Conservation (phyloP, 164 flowering plant genomes). For the Kingdonia uniflora region DNA sequence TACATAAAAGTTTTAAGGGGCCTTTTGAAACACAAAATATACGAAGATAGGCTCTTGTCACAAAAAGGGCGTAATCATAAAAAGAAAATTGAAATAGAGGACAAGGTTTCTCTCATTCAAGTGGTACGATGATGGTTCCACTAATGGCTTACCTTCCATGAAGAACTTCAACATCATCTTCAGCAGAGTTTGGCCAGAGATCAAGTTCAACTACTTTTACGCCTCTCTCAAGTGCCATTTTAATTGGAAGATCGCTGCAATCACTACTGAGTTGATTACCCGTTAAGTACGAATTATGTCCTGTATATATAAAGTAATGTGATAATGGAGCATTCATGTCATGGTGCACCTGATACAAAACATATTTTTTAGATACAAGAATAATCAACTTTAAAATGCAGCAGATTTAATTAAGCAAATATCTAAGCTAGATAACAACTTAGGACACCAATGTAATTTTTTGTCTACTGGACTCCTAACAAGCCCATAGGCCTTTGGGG, state of each 20-base stretch:
- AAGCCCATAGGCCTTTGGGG: too few relatives aligned
- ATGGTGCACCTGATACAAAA: conserved; percentile 28
- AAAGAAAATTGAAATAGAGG: too few relatives aligned
- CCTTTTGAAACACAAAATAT: too few relatives aligned
- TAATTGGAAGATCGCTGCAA: conserved; percentile 42
- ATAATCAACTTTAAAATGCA: neutral
- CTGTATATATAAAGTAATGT: conserved; percentile 44
- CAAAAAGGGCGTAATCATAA: too few relatives aligned
- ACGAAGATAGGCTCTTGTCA: too few relatives aligned
- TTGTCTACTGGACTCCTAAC: too few relatives aligned
- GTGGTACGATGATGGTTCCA: neutral
- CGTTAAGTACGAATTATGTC: conserved; percentile 50
- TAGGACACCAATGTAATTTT: neutral
- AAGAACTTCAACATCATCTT: conserved; percentile 27
- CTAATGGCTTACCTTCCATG: conserved; percentile 39
- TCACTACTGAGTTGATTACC: conserved; percentile 53
- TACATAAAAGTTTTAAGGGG: neutral
- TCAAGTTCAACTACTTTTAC: conserved; percentile 52
- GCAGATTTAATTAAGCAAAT: neutral
- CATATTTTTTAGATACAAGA: neutral
- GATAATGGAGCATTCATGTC: conserved; percentile 50
- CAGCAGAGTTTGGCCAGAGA: conserved; percentile 43
- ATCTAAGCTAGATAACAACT: neutral
- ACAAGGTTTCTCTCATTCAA: neutral
- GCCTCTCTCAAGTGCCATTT: conserved; percentile 33